Conservation (phyloP, 306 rosid species). For the Lathyrus sativus region DNA sequence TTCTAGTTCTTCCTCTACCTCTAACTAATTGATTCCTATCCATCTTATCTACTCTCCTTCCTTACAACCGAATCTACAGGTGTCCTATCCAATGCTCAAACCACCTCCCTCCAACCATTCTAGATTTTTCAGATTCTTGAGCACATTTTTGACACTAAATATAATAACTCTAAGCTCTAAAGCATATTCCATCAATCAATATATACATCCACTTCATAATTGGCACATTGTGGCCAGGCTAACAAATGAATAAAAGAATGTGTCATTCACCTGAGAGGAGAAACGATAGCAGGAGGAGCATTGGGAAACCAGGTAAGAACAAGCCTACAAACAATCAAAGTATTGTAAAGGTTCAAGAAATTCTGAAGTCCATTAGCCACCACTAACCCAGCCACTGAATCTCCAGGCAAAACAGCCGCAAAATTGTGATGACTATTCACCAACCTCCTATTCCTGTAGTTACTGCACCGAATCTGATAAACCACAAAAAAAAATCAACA, state of each 20-base stretch:
- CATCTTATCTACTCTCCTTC: too few species aligned
- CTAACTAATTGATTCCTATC: too few species aligned
- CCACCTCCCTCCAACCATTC: too few species aligned
- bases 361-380: conserved; percentile 78
- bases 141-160: not conserved
- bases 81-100: too few species aligned
- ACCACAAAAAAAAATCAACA: not conserved
- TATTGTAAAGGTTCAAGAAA: conserved; percentile 88
- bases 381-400: conserved; percentile 82
- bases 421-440: conserved; percentile 62
- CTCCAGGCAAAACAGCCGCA: conserved; percentile 90
- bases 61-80: too few species aligned
- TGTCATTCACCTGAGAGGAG: conserved; percentile 72
- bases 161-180: not conserved
- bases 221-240: not conserved
- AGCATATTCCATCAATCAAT: not conserved
- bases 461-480: conserved; percentile 70
- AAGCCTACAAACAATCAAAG: conserved; percentile 80
- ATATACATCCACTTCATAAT: not conserved
- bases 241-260: not conserved
- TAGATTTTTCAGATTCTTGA: too few species aligned
- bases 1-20: too few species aligned
- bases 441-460: conserved; percentile 37
- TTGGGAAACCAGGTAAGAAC: conserved; percentile 98
- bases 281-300: conserved; percentile 80